Conservation (phyloP, 1,139 yeast genomes). For the Geotrichum cucujoidarum region DNA sequence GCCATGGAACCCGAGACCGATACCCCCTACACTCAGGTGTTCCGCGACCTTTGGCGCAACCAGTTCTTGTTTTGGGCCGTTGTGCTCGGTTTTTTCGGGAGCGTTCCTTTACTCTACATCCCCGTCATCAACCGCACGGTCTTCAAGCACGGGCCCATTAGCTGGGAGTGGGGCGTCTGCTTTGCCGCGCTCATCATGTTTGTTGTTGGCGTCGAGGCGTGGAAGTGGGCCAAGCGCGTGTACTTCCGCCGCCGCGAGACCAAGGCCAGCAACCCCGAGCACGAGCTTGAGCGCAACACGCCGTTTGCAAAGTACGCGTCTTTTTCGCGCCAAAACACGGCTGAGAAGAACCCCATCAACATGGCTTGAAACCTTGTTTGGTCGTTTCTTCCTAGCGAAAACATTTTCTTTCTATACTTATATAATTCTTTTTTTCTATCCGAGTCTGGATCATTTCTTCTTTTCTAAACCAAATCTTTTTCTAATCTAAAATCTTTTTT, state of each 20-base stretch:
- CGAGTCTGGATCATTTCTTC: no score
- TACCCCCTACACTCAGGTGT: slow-evolving; percentile 54
- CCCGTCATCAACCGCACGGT: slow-evolving; percentile 81
- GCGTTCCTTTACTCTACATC: slow-evolving; percentile 80
- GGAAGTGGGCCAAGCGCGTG: slow-evolving; percentile 63
- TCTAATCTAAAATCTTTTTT: no score
- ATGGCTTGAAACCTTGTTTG: no score
- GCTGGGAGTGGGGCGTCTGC: slow-evolving; percentile 82
- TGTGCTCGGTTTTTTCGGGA: slow-evolving; percentile 61
- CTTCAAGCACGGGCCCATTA: slow-evolving; percentile 67
- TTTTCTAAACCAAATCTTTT: not conserved
- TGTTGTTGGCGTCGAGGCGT: slow-evolving; percentile 56
- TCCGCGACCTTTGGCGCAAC: slow-evolving; percentile 66
- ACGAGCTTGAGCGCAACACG: slow-evolving; percentile 57
- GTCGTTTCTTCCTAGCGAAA: no score
- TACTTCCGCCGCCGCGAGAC: slow-evolving; percentile 41
- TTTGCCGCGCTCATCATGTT: slow-evolving; percentile 59
- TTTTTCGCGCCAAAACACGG: slow-evolving; percentile 48
- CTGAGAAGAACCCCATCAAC: slow-evolving; percentile 18
- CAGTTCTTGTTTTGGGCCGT: slow-evolving; percentile 83
- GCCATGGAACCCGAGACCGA: slow-evolving; percentile 67
- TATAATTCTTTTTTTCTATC: no score
- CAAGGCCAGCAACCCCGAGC: slow-evolving; percentile 51
- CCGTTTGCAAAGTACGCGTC: slow-evolving; percentile 62
- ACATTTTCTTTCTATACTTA: no score